phyloP scores from a whole-genome alignment of 345 rosid genomes.

The Bruguiera gymnorhiza region DNA sequence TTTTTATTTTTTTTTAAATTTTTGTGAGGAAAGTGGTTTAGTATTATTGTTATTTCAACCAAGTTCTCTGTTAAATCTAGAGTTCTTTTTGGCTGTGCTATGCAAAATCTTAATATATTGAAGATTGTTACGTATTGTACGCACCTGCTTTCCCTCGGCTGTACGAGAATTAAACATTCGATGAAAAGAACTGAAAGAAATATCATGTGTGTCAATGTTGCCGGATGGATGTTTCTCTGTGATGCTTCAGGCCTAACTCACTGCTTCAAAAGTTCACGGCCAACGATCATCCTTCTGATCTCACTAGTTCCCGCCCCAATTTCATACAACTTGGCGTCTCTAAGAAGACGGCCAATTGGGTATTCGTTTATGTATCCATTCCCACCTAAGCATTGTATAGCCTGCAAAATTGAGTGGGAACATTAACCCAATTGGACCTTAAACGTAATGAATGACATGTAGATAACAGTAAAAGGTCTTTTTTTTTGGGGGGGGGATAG shows the following conservation, averaged over 20 bases:
- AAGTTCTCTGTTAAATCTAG: too few species aligned
- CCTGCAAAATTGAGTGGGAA: slow-evolving; percentile 44
- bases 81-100: too few species aligned
- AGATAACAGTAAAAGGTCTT: too few species aligned
- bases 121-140: background rate
- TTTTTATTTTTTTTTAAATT: too few species aligned
- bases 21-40: background rate
- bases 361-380: slow-evolving; percentile 93
- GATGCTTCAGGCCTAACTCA: slow-evolving; percentile 20
- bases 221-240: background rate
- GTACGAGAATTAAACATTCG: background rate
- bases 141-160: background rate
- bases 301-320: slow-evolving; percentile 98
- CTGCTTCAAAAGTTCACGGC: slow-evolving; percentile 77
- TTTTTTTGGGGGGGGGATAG: too few species aligned
- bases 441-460: background rate
- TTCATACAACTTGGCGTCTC: slow-evolving; percentile 92
- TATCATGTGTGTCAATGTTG: background rate
- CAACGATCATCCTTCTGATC: slow-evolving; percentile 87
- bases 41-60: too few species aligned
- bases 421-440: slow-evolving; percentile 1
- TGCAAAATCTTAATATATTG: too few species aligned
- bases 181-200: background rate
- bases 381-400: slow-evolving; percentile 95
- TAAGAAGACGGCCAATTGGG: slow-evolving; percentile 79